phyloP scores from a whole-genome alignment of 345 rosid genomes.

The Lepidium africanum region DNA sequence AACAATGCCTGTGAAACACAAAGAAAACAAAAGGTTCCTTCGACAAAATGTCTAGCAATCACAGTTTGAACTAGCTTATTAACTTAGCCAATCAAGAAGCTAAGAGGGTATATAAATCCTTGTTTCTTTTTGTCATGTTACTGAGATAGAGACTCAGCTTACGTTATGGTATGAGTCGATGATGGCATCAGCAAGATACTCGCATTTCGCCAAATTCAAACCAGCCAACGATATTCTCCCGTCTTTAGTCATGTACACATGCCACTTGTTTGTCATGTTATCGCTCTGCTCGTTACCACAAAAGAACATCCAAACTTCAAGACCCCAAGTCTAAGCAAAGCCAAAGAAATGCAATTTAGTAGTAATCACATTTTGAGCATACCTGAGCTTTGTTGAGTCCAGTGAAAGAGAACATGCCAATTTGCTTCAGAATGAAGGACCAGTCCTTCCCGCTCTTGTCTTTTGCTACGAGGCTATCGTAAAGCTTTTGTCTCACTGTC shows the following conservation, averaged over 20 bases:
- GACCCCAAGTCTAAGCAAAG: background rate
- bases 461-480: constrained; percentile 59
- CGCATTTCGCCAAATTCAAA: constrained; percentile 82
- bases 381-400: constrained; percentile 93
- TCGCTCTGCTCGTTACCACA: constrained; percentile 43
- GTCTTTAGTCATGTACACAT: constrained; percentile 88
- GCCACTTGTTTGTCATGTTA: constrained; percentile 92
- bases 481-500: constrained; percentile 68
- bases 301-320: background rate
- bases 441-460: constrained; percentile 94
- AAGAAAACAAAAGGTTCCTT: background rate
- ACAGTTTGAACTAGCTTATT: constrained; percentile 11
- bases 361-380: background rate
- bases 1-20: constrained; percentile 26
- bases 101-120: background rate
- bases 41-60: constrained; percentile 1
- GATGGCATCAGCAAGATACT: constrained; percentile 87
- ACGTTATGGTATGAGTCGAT: constrained; percentile 76
- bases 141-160: constrained; percentile 32
- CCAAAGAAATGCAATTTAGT: background rate
- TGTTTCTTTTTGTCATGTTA: background rate
- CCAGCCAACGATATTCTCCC: constrained; percentile 96
- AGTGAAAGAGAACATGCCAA: constrained; percentile 98
- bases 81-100: background rate
- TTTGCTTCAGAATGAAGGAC: constrained; percentile 87